Evolutionary conservation across 225 moss, liverwort and hornwort species (phyloP).

Genomic region (Thuidium tamariscinum): DNA sequence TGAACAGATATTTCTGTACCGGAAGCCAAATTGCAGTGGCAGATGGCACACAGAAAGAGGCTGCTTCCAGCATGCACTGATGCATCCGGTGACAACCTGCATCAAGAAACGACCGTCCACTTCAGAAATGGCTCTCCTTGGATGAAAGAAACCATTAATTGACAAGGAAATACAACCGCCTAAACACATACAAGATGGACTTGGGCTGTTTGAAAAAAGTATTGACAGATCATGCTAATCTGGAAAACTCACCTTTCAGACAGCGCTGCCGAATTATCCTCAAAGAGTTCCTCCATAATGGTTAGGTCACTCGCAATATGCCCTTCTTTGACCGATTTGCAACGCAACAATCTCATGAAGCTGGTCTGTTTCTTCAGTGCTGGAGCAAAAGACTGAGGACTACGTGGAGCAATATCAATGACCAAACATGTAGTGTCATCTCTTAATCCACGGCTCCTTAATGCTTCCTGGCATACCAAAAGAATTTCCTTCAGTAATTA

Average conservation of each 20-base stretch:
- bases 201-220: neutral
- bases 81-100: conserved; percentile 36
- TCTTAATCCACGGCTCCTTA: conserved; percentile 41
- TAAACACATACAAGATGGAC: neutral
- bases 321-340: neutral
- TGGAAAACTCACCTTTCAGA: conserved; percentile 24
- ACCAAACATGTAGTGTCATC: conserved; percentile 70
- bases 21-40: conserved; percentile 15
- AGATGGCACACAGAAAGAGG: conserved; percentile 38
- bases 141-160: neutral
- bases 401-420: conserved; percentile 37
- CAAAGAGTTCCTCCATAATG: conserved; percentile 47
- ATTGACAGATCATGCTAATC: neutral
- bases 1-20: conserved; percentile 25
- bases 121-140: neutral
- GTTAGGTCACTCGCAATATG: neutral
- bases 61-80: conserved; percentile 19
- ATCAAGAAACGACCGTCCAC: neutral
- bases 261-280: conserved; percentile 49
- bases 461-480: conserved; percentile 22
- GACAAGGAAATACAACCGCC: neutral
- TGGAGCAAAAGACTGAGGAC: neutral
- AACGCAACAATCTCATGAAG: conserved; percentile 13
- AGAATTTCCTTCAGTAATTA: neutral
- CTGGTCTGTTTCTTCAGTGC: conserved; percentile 5